Evolutionary conservation across 225 moss, liverwort and hornwort species (phyloP), one percentile per base, ranked within the genome.

Genomic region (Marchantia polymorpha): DNA sequence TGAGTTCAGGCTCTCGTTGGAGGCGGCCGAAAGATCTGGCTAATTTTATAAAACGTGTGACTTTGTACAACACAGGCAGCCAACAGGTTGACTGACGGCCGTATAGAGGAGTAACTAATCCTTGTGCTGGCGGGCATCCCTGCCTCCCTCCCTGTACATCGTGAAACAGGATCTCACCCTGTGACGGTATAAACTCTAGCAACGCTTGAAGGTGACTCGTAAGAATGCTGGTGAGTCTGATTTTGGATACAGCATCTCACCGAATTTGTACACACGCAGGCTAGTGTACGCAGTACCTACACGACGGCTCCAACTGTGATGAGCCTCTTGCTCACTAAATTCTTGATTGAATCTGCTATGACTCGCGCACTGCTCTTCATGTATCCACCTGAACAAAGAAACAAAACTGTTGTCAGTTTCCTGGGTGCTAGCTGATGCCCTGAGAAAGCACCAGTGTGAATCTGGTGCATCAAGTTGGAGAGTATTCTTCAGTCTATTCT

Each of bases 281-380:
- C 39, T 46, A 69, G 50, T 49, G 6, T n/a, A 50, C 74, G 8
- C 29, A 30, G 7, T 39, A 15, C 4, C 58, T 58, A 58, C 13
- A 58, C 17, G 26, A 76, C 58, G 49, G 61, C 76, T 39, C 66
- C 7, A 50, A 51, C 13, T 12, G 2, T 81, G 61, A 96, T 92
- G 66, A 96, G 89, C 50, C 71, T 8, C 76, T 90, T 91, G 50
- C 73, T 63, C 26, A 81, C 85, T 74, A 99, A 90, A 77, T 95
- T 99, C 31, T 26, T 89, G 51, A 99, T 95, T 19, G 99, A 95
- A 71, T 95, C 88, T 0, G 99, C 99, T 75, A 95, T 99, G 23
- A 99, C 93, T 26, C 91, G 87, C 0, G 99, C 99, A 65, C 99
- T 99, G 78, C 83, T 85, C 82, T 89, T 99, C 91, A 92, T 99